Evolutionary conservation across 1,284 basidiomycete species (phyloP).

Genomic region (Phylloboletellus chloephorus): DNA sequence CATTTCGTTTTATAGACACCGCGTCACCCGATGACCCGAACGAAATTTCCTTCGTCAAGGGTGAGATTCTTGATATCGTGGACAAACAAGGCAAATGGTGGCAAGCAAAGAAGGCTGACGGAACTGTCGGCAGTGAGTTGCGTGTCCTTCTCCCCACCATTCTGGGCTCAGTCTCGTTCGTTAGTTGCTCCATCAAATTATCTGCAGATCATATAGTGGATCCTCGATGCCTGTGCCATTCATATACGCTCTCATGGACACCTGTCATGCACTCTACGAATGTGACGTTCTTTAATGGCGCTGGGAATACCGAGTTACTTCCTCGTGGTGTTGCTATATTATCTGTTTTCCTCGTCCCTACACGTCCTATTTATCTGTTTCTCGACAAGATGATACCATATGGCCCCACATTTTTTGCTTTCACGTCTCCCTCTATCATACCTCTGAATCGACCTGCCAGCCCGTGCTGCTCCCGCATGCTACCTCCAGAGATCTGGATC

Average conservation of each 20-base stretch:
- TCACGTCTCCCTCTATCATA: slow-evolving; percentile 6
- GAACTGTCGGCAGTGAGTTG: slow-evolving; percentile 72
- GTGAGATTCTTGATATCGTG: slow-evolving; percentile 89
- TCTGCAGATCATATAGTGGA: slow-evolving; percentile 58
- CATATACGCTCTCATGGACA: slow-evolving; percentile 17
- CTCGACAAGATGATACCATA: slow-evolving; percentile 32
- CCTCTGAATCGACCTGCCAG: slow-evolving; percentile 4
- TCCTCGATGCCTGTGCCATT: slow-evolving; percentile 4
- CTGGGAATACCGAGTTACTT: slow-evolving; percentile 18
- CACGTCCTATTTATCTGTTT: slow-evolving; percentile 26
- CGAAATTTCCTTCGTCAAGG: slow-evolving; percentile 92
- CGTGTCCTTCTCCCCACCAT: not conserved
- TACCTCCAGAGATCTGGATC: slow-evolving; percentile 50
- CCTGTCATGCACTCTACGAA: slow-evolving; percentile 25
- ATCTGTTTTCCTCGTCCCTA: slow-evolving; percentile 18
- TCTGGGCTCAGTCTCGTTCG: slow-evolving; percentile 17
- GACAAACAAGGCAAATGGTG: slow-evolving; percentile 96
- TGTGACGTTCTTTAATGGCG: slow-evolving; percentile 29
- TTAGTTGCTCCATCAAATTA: slow-evolving; percentile 79
- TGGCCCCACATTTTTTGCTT: slow-evolving; percentile 15
- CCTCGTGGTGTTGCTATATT: slow-evolving; percentile 29
- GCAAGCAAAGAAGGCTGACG: slow-evolving; percentile 86
- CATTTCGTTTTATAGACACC: slow-evolving; percentile 56
- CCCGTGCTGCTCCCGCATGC: slow-evolving; percentile 8
- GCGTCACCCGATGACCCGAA: slow-evolving; percentile 94